A percentile compares a stretch with the other conserved stretches of the same genome.
Evolutionary conservation across 805 yeast species (phyloP).

Genomic region (Monosporozyma aquatica): DNA sequence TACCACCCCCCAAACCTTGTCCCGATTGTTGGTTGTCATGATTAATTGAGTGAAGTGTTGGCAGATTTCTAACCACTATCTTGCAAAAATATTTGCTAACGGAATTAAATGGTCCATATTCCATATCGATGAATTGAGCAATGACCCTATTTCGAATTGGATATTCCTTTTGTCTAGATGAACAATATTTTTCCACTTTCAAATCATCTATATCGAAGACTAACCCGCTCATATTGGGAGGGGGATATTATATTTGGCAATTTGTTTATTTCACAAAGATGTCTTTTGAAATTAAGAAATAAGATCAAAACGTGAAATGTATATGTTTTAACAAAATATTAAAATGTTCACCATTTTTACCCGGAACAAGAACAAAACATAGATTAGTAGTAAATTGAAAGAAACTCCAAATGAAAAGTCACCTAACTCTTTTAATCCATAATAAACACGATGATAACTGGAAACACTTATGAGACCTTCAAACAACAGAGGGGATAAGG

Average conservation of each 20-base stretch:
- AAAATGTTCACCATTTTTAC: background rate
- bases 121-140: constrained; percentile 14
- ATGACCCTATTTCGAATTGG: constrained; percentile 9
- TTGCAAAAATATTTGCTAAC: constrained; percentile 6
- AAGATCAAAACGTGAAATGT: background rate
- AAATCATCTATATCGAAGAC: constrained; percentile 8
- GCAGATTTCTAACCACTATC: background rate
- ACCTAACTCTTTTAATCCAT: no score
- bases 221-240: constrained; percentile 9
- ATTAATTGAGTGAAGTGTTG: background rate
- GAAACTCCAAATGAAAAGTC: background rate
- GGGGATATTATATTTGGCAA: background rate
- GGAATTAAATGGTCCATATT: constrained; percentile 2
- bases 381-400: background rate
- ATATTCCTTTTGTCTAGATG: background rate
- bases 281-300: background rate
- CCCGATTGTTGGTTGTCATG: no score
- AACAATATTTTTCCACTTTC: background rate
- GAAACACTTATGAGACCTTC: no score
- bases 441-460: no score
- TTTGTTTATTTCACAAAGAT: background rate
- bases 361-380: background rate
- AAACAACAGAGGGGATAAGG: no score
- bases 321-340: background rate
- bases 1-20: no score